phyloP scores from a whole-genome alignment of 164 flowering plant species.

The Taxillus chinensis region DNA sequence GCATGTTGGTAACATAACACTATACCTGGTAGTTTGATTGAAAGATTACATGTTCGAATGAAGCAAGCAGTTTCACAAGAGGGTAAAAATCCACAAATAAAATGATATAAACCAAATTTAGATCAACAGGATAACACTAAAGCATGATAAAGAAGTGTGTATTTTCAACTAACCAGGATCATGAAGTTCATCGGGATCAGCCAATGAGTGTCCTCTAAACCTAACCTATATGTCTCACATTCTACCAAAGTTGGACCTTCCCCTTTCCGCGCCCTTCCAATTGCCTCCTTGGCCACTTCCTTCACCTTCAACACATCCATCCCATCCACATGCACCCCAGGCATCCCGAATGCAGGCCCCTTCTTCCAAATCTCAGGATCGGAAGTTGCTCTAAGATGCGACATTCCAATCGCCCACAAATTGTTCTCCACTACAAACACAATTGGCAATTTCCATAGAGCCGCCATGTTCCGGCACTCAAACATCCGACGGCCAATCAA shows the following conservation, averaged over 20 bases:
- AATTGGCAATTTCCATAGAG: conserved; percentile 88
- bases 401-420: conserved; percentile 99
- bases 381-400: conserved; percentile 85
- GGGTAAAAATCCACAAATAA: too few relatives aligned
- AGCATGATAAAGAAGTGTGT: too few relatives aligned
- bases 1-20: too few relatives aligned
- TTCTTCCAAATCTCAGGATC: conserved; percentile 96
- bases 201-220: conserved; percentile 94
- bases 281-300: conserved; percentile 49
- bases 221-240: conserved; percentile 88
- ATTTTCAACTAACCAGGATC: conserved; percentile 52
- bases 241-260: conserved; percentile 93
- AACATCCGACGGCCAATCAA: too few relatives aligned
- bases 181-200: conserved; percentile 99
- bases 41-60: too few relatives aligned
- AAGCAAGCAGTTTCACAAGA: too few relatives aligned
- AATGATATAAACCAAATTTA: too few relatives aligned
- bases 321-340: conserved; percentile 96
- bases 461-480: conserved; percentile 98
- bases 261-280: conserved; percentile 83
- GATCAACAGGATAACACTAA: too few relatives aligned
- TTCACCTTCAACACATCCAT: conserved; percentile 99
- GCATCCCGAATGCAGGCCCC: conserved; percentile 89
- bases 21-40: too few relatives aligned
- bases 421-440: conserved; percentile 95